These are phyloP conservation scores for Cercophora samala DNA, from an alignment of 495 filamentous ascomycete species.

Conservation along the genomic window DNA sequence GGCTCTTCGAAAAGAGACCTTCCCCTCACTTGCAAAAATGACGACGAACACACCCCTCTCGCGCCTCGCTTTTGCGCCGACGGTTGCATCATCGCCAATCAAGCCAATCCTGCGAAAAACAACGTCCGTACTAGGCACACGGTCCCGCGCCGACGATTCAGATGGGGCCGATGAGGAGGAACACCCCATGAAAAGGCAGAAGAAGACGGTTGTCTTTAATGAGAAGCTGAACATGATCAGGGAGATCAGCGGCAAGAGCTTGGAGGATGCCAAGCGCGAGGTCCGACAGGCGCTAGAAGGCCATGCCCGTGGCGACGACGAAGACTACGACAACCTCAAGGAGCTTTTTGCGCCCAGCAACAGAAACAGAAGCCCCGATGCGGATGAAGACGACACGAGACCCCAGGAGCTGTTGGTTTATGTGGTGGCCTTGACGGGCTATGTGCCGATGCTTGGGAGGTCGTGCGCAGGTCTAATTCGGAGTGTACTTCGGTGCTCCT, in stretches of 20 bases:
- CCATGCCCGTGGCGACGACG: constrained; percentile 63
- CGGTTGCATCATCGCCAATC: constrained; percentile 32
- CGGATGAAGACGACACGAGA: constrained; percentile 35
- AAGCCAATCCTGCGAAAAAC: constrained; percentile 47
- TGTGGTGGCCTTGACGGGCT: constrained; percentile 71
- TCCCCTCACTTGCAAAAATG: constrained; percentile 20
- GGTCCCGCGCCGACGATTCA: constrained; percentile 39
- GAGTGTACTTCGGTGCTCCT: constrained; percentile 68
- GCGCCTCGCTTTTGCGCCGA: constrained; percentile 18
- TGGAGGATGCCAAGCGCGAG: constrained; percentile 64
- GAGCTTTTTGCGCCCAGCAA: constrained; percentile 57
- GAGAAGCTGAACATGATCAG: constrained; percentile 63
- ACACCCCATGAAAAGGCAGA: constrained; percentile 55
- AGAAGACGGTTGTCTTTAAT: constrained; percentile 66
- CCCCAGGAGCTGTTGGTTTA: constrained; percentile 63
- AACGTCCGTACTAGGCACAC: constrained; percentile 36
- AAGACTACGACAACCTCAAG: constrained; percentile 70
- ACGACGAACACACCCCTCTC: constrained; percentile 29
- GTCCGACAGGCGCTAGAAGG: constrained; percentile 69
- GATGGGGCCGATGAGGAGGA: constrained; percentile 42
- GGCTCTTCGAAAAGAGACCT: not conserved
- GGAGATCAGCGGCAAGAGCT: constrained; percentile 44
- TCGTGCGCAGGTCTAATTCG: constrained; percentile 71
- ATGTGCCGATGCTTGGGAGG: constrained; percentile 64
- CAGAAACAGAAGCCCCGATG: constrained; percentile 32